Percentiles rank a stretch among this genome's conserved stretches.
These are phyloP conservation scores for Venturiaceae sp. DNA, from an alignment of 2,329 filamentous ascomycete genomes.

Conservation along the genomic window DNA sequence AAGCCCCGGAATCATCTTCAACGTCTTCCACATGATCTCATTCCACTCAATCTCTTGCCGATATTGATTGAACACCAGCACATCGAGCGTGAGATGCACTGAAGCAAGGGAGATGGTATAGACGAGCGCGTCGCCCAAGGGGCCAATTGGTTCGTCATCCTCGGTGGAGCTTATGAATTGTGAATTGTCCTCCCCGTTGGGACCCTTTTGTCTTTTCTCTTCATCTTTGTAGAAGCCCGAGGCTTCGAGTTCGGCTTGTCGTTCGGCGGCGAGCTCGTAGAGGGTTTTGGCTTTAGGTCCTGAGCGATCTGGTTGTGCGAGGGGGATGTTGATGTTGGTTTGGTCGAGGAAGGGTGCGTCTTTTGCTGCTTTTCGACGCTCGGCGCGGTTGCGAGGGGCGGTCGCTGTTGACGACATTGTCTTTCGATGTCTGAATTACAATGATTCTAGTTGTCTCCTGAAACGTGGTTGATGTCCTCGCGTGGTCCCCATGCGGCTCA, in stretches of 20 bases:
- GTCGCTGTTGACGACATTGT: constrained; percentile 14
- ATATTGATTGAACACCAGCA: constrained; percentile 72
- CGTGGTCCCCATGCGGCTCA: constrained; percentile 8
- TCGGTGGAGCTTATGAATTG: constrained; percentile 19
- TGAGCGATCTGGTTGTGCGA: constrained; percentile 55
- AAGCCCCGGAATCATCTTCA: constrained; percentile 33
- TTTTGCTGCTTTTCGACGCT: constrained; percentile 31
- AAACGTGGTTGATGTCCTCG: background rate
- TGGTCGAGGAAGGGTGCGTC: constrained; percentile 19
- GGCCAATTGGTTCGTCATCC: constrained; percentile 34
- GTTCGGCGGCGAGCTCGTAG: constrained; percentile 61
- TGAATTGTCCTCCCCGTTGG: constrained; percentile 13
- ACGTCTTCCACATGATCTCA: constrained; percentile 42
- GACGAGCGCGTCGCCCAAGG: constrained; percentile 36
- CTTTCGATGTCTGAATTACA: background rate
- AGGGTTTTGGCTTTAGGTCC: constrained; percentile 56
- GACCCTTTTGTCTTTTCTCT: constrained; percentile 18
- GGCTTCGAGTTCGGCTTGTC: constrained; percentile 33
- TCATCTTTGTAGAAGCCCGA: constrained; percentile 7
- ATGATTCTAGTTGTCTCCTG: background rate
- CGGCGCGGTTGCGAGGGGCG: constrained; percentile 31
- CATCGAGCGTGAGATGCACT: constrained; percentile 69
- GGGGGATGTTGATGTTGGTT: constrained; percentile 41
- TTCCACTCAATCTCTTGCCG: constrained; percentile 55
- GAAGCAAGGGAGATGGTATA: constrained; percentile 52